Base-by-base conservation (phyloP, 805 yeast genomes). In the Debaryomyces tyrocola region DNA sequence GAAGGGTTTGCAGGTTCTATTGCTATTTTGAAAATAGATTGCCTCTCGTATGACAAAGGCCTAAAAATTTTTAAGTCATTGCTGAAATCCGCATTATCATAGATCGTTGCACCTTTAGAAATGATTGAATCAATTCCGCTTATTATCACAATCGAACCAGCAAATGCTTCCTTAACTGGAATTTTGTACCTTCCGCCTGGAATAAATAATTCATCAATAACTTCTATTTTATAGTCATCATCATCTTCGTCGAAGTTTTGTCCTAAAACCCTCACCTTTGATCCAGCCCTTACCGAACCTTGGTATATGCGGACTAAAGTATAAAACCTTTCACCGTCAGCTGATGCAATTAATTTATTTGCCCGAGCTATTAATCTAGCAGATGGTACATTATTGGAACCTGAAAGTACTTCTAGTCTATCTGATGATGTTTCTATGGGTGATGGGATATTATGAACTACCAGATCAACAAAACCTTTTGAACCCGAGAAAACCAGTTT, bases 1-100 rank as follows among this genome's bases (percentile, higher is more conserved):
- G 87, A 77, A 0, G 97, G 96, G 21, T 78, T 74, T 12, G 77
- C 73, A 0, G 97, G 95, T 58, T 90, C 95, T 15, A 92, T 78
- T 0, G 96, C 90, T 3, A 92, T 79, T 57, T 90, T 89, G 56
- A 88, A 80, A 1, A 87, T 83, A 0, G 96, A 82, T 40, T 74
- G 69, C 6, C 70, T 63, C 2, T 82, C 62, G 48, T 72, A 75
- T 38, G 75, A 73, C 12, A 79, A 56, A 0, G 75, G 70, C 40
- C 61, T 68, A 51, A 77, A 72, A 10, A 60, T 57, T 6, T 3
- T 20, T 20, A 40, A 18, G 3, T 60, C 60, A 3, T 59, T 52
- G 2, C 57, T 44, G 6, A 47, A 50, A 9, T 45, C 38, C 1
- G 47, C 47, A 4, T 45, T 38, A 7, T 63, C 75, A 52, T 69